phyloP scores from a whole-genome alignment of 768 basidiomycete genomes.

The Boletus pseudo-olivaceus region DNA sequence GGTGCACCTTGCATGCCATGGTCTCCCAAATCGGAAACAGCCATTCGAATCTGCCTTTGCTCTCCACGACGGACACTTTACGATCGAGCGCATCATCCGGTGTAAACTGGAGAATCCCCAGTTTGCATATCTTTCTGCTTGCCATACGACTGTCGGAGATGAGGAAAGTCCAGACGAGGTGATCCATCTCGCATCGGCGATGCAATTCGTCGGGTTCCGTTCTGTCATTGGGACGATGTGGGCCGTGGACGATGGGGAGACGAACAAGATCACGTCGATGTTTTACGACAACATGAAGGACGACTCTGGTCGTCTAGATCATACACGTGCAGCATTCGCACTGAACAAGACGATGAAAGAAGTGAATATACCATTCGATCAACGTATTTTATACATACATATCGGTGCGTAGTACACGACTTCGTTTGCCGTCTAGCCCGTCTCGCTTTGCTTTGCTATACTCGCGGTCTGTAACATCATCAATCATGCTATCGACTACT shows the following conservation, averaged over 20 bases:
- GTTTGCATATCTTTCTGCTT: slow-evolving; percentile 17
- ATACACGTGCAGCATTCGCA: slow-evolving; percentile 2
- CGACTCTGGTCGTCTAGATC: neutral
- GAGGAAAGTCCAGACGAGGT: too few relatives aligned
- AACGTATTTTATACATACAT: slow-evolving; percentile 14
- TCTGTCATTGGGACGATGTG: neutral
- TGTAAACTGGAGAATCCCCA: neutral
- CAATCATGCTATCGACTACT: too few relatives aligned
- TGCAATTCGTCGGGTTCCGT: neutral
- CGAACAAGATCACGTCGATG: too few relatives aligned
- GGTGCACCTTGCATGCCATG: slow-evolving; percentile 12
- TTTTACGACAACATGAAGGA: neutral
- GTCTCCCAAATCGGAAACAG: neutral
- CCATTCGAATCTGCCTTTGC: slow-evolving; percentile 19
- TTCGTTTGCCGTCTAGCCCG: too few relatives aligned
- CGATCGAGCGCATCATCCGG: slow-evolving; percentile 4
- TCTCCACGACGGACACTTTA: slow-evolving; percentile 3
- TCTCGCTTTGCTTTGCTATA: too few relatives aligned
- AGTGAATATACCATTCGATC: slow-evolving; percentile 2
- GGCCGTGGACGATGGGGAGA: too few relatives aligned
- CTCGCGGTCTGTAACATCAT: too few relatives aligned
- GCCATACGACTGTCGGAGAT: slow-evolving; percentile 18
- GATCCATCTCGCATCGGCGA: slow-evolving; percentile 1
- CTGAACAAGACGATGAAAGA: slow-evolving; percentile 5
- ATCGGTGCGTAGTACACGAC: slow-evolving; percentile 4